These are phyloP conservation scores for Diaporthe vexans DNA, from an alignment of 2,329 filamentous ascomycete species.

Conservation along the genomic window DNA sequence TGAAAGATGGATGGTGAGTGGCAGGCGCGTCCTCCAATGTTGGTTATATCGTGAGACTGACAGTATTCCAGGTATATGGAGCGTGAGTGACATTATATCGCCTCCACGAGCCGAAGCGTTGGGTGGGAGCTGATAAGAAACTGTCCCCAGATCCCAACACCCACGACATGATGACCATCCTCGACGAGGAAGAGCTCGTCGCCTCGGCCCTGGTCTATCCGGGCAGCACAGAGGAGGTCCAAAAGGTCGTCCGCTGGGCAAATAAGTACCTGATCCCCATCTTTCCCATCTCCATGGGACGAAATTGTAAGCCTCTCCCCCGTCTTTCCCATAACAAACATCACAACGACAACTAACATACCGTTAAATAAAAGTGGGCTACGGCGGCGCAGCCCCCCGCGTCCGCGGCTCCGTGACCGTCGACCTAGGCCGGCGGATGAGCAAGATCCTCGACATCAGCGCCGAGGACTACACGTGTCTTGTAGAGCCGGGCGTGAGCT, in stretches of 20 bases:
- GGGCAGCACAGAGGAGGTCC: conserved; percentile 52
- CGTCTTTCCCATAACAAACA: no score
- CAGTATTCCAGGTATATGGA: conserved; percentile 42
- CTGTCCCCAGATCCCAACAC: conserved; percentile 42
- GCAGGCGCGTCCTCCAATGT: not conserved
- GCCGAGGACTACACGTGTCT: conserved; percentile 55
- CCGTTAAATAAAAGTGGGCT: conserved; percentile 50
- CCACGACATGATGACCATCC: conserved; percentile 56
- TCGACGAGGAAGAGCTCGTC: conserved; percentile 59
- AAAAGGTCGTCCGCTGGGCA: conserved; percentile 51
- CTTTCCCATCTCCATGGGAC: conserved; percentile 55
- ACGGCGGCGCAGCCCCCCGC: conserved; percentile 59
- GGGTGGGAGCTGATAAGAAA: not conserved
- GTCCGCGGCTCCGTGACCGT: conserved; percentile 59
- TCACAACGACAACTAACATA: not conserved
- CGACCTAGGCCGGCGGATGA: conserved; percentile 58
- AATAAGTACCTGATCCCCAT: conserved; percentile 53
- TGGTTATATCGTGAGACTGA: not conserved
- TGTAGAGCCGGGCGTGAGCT: conserved; percentile 59
- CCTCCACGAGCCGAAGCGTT: conserved; percentile 33
- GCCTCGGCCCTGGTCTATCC: conserved; percentile 54
- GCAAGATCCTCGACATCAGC: conserved; percentile 55
- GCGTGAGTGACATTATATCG: not conserved
- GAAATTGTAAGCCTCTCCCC: conserved; percentile 49
- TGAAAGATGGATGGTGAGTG: conserved; percentile 56